These are phyloP conservation scores for Leccinum pachyderme DNA, from an alignment of 1,284 basidiomycete genomes.

Conservation along the genomic window DNA sequence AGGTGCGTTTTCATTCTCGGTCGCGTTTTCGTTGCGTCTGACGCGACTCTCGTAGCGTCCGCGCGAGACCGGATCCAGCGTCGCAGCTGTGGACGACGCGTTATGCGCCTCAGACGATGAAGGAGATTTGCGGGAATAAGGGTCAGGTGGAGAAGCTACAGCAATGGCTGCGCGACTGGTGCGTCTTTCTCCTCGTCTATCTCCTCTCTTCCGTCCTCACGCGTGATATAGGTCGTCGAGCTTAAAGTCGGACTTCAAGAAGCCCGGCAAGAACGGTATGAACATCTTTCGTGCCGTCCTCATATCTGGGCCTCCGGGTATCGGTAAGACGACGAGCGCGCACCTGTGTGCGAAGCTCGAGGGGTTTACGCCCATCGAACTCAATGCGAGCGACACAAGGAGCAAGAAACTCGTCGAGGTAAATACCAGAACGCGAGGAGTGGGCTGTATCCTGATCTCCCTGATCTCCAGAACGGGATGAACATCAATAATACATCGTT, in stretches of 20 bases:
- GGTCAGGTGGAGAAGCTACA: slow-evolving; percentile 84
- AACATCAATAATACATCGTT: slow-evolving; percentile 87
- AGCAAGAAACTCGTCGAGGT: slow-evolving; percentile 98
- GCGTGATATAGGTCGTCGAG: slow-evolving; percentile 61
- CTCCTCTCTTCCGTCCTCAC: neutral
- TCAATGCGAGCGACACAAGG: slow-evolving; percentile 94
- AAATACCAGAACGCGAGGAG: slow-evolving; percentile 1
- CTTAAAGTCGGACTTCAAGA: slow-evolving; percentile 81
- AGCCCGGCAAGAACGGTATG: slow-evolving; percentile 90
- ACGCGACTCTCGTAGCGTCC: slow-evolving; percentile 2
- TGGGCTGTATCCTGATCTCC: neutral
- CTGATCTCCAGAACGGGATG: slow-evolving; percentile 62
- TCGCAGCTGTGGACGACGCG: slow-evolving; percentile 93
- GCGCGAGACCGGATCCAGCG: slow-evolving; percentile 41
- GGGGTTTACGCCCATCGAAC: slow-evolving; percentile 90
- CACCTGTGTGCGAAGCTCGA: slow-evolving; percentile 88
- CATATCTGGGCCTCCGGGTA: slow-evolving; percentile 92
- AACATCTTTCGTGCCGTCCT: slow-evolving; percentile 86
- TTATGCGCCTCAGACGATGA: slow-evolving; percentile 86
- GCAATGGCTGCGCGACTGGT: slow-evolving; percentile 89
- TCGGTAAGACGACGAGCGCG: slow-evolving; percentile 97
- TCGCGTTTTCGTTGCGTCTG: neutral
- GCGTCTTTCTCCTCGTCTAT: slow-evolving; percentile 19
- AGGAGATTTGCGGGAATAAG: slow-evolving; percentile 97
- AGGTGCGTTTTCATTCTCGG: neutral